A percentile compares a stretch with the other conserved stretches of the same genome.
Evolutionary conservation across 805 yeast genomes (phyloP).

Genomic region (Novakomyces olei): DNA sequence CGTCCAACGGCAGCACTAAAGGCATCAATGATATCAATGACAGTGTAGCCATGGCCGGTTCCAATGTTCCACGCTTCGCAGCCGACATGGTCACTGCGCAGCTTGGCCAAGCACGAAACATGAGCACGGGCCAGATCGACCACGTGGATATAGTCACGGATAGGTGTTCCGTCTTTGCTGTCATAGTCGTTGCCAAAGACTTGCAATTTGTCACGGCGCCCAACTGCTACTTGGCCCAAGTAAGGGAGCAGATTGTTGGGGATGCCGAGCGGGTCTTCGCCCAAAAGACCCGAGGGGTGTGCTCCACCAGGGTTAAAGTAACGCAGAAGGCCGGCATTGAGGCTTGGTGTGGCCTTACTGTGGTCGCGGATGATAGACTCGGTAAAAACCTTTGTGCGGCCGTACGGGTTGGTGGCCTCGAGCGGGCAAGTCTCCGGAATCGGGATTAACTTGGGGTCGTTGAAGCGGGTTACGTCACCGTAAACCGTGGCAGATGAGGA

Average conservation of each 20-base stretch:
- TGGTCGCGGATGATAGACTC: constrained; percentile 41
- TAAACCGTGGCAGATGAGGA: constrained; percentile 68
- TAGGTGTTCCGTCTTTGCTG: constrained; percentile 55
- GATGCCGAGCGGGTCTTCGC: constrained; percentile 59
- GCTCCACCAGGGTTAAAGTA: constrained; percentile 77
- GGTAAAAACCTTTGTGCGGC: constrained; percentile 43
- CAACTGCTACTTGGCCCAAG: constrained; percentile 57
- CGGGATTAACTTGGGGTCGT: constrained; percentile 51
- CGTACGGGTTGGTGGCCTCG: constrained; percentile 60
- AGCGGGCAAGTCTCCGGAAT: constrained; percentile 59
- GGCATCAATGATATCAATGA: constrained; percentile 43
- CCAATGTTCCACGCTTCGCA: constrained; percentile 67
- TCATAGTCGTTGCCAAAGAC: constrained; percentile 54
- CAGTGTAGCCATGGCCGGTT: constrained; percentile 61
- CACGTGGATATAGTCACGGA: constrained; percentile 58
- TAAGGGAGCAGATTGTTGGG: constrained; percentile 59
- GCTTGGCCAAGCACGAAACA: constrained; percentile 41
- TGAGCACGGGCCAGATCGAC: constrained; percentile 63
- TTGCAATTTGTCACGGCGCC: constrained; percentile 40
- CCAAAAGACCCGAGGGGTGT: constrained; percentile 57
- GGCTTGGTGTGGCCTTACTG: constrained; percentile 20
- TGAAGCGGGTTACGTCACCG: constrained; percentile 56
- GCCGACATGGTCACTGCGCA: constrained; percentile 21
- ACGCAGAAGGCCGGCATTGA: constrained; percentile 35
- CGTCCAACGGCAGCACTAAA: constrained; percentile 45